Base-by-base conservation (phyloP, 1,284 basidiomycete species). In the Pseudozyma tsukubaensis region DNA sequence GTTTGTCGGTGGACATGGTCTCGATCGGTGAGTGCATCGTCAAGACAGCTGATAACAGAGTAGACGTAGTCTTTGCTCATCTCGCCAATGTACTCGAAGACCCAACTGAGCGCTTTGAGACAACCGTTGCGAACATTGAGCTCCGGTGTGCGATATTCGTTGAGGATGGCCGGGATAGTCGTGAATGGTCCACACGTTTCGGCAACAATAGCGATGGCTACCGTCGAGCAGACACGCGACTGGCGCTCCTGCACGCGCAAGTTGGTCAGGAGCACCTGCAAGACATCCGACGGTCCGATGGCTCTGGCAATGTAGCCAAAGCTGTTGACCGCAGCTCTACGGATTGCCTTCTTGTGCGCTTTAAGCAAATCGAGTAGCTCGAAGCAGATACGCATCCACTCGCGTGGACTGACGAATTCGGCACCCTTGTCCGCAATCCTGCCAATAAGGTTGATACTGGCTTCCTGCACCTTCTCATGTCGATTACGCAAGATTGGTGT, bases 351-450 rank as follows among this genome's bases (percentile, higher is more conserved):
- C 88, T 99, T 99, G 87, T 99, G 97, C 9, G 97, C 97, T 85
- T 99, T 99, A 80, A 99, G 89, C 44, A 99, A 88, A 83, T 99
- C 97, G 51, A 99, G 89, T 42, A 99, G 87, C 85, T 99, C 97
- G 86, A 99, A 99, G 85, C 97, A 99, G 85, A 99, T 99, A 82
- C 97, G 92, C 97, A 99, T 99, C 96, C 96, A 99, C 86, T 99
- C 97, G 83, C 96, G 90, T 21, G 97, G 96, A 32, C 94, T 94
- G 0, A 99, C 97, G 71, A 94, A 98, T 86, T 99, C 97, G 42
- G 97, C 94, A 66, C 97, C 97, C 85, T 97, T 94, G 90, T 99
- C 97, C 65, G 97, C 95, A 77, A 99, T 98, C 86, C 95, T 94
- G 77, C 97, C 97, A 78, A 99, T 99, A 87, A 99, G 89, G 87